Evolutionary conservation across 140 eudicot species (phyloP), one percentile per base, ranked within the genome.

Genomic region (Senecio squalidus): DNA sequence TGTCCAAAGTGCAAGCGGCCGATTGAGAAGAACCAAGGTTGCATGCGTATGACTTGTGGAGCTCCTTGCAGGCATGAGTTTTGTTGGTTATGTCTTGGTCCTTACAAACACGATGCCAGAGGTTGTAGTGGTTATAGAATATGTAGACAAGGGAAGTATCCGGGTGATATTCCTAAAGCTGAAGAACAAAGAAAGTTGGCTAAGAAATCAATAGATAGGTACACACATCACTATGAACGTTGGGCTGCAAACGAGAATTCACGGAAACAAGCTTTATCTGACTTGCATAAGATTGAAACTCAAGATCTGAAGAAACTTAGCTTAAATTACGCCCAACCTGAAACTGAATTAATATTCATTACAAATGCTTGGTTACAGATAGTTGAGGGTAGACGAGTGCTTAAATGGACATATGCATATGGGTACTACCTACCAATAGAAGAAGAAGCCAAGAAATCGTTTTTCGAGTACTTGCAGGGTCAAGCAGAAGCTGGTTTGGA

Each of bases 11-110:
- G 92, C 76, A 82, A 80, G 61, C 68, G 88, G 4, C 82, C 95
- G n/a, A 86, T 82, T 41, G 95, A 86, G 76, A 86, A 86, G 58
- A 83, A 86, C 55, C 81, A 52, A 1, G 97, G 97, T 9, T 89
- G 97, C 74, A 89, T 82, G 95, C 95, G 85, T 68, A 89, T 89
- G 93, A 89, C 95, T 1, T 89, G 97, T 72, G 68, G 84, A 9
- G 73, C 65, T 16, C 97, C 95, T 0, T 89, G 97, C 62, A 56
- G 69, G 4, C 78, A 69, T 66, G 86, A 86, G 18, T 89, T 89
- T 57, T 89, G 97, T 61, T 89, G 97, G 97, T 65, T 89, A 10
- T 89, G 97, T 51, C 87, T 85, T 44, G 89, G 85, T 48, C 76
- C 74, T 7, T 89, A n/a, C n/a, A n/a, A 61, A 2, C 97, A 89